A percentile compares a stretch with the other conserved stretches of the same genome.
These are phyloP conservation scores for Trichoderma hamatum DNA, from an alignment of 2,329 filamentous ascomycete species.

Conservation along the genomic window DNA sequence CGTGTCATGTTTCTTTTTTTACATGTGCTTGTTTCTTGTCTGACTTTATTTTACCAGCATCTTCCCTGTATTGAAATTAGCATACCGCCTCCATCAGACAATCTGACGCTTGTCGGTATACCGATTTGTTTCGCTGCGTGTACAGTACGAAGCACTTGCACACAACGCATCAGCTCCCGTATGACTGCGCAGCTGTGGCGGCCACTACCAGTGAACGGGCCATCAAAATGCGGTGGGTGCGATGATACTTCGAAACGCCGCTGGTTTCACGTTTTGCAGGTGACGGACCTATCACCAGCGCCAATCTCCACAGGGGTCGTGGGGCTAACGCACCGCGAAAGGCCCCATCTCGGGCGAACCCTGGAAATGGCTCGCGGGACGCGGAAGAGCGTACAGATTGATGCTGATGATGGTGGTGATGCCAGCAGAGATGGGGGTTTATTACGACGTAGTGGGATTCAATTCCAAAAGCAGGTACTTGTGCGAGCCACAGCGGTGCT, in stretches of 20 bases:
- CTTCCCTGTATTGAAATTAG: background rate
- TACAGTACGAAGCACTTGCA: background rate
- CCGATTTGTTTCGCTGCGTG: background rate
- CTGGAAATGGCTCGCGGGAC: constrained; percentile 19
- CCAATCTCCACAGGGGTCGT: constrained; percentile 3
- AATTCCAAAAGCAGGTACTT: background rate
- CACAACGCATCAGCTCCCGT: background rate
- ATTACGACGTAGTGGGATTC: background rate
- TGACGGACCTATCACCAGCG: constrained; percentile 30
- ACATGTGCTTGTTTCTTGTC: background rate
- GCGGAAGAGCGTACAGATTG: background rate
- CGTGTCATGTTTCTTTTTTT: background rate
- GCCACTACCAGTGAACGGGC: constrained; percentile 3
- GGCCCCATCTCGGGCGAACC: constrained; percentile 15
- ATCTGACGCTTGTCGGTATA: background rate
- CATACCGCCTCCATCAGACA: background rate
- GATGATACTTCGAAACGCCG: constrained; percentile 33
- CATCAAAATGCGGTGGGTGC: constrained; percentile 19
- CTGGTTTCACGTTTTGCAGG: constrained; percentile 34
- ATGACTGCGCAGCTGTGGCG: background rate
- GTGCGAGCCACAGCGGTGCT: background rate
- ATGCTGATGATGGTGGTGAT: background rate
- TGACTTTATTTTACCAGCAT: background rate
- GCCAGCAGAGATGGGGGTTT: background rate
- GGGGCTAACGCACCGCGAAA: background rate